phyloP scores from a whole-genome alignment of 352 stramenopile genomes.

The Globisporangium rhizosaccharum region DNA sequence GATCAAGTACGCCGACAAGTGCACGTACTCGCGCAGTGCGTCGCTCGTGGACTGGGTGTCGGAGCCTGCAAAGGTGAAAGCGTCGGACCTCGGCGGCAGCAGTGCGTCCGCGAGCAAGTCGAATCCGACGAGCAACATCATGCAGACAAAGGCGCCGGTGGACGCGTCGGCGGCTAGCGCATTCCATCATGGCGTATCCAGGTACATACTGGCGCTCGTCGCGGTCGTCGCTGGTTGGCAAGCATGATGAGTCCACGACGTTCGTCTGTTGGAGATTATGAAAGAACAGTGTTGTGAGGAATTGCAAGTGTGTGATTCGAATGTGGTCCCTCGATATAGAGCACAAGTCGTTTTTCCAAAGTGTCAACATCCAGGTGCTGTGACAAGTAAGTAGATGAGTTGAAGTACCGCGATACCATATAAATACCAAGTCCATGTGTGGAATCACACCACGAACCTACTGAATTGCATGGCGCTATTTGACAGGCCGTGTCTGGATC shows the following conservation, averaged over 20 bases:
- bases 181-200: no score
- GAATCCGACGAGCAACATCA: conserved; percentile 12
- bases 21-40: conserved; percentile 37
- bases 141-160: conserved; percentile 5
- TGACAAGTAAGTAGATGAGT: not conserved
- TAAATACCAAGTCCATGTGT: not conserved
- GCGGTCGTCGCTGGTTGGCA: no score
- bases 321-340: no score
- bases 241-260: no score
- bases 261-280: no score
- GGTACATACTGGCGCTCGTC: no score
- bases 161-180: not conserved
- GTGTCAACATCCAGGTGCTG: not conserved
- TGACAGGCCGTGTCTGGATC: not conserved
- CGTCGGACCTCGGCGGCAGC: conserved; percentile 4
- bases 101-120: not conserved
- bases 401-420: not conserved
- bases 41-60: conserved; percentile 47
- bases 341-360: not conserved
- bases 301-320: no score
- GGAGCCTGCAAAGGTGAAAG: conserved; percentile 24
- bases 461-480: not conserved
- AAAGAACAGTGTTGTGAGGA: no score
- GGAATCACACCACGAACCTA: not conserved
- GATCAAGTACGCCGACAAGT: conserved; percentile 47